These are phyloP conservation scores for Pelargonium australe DNA, from an alignment of 441 rosid genomes.

Conservation along the genomic window DNA sequence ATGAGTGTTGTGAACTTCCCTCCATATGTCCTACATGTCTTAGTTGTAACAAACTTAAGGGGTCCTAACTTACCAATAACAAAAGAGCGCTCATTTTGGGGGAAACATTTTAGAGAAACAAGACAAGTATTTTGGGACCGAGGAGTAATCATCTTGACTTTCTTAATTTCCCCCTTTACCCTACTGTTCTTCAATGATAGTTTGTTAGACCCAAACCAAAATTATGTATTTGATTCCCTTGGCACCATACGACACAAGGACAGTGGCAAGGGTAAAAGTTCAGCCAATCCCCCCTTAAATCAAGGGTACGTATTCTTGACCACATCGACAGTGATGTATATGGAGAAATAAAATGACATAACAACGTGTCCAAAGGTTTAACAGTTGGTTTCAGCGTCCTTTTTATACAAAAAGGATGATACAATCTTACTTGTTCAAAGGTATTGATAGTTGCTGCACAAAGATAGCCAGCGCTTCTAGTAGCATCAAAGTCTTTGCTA, in stretches of 20 bases:
- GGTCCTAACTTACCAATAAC: too few species aligned
- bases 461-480: conserved; percentile 78
- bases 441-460: conserved; percentile 76
- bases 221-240: neutral
- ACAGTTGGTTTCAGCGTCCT: neutral
- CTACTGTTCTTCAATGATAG: too few species aligned
- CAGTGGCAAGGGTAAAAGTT: neutral
- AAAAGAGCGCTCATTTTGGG: too few species aligned
- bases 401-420: neutral
- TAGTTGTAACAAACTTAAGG: too few species aligned
- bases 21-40: too few species aligned
- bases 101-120: too few species aligned
- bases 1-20: too few species aligned
- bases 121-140: too few species aligned
- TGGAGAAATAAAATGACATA: neutral
- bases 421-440: conserved; percentile 63
- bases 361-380: neutral
- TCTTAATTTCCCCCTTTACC: neutral
- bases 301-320: neutral
- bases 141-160: neutral
- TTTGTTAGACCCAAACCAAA: neutral
- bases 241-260: neutral
- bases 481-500: conserved; percentile 70
- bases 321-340: neutral
- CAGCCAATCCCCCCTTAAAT: neutral